These are phyloP conservation scores for Neurospora africana DNA, from an alignment of 495 filamentous ascomycete species.

Conservation along the genomic window DNA sequence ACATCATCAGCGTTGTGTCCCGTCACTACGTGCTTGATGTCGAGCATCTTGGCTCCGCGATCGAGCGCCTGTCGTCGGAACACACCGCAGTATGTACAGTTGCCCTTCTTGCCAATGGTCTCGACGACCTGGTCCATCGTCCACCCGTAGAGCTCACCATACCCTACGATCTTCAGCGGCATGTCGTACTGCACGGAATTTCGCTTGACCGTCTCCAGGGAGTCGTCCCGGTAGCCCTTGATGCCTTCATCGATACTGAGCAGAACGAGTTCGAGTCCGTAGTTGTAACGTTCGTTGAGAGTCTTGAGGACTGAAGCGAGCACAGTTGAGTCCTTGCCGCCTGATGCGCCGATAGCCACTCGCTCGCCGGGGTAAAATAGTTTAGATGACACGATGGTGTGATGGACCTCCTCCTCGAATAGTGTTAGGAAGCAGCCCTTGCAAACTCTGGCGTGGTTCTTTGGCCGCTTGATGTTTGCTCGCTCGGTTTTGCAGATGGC, in stretches of 20 bases:
- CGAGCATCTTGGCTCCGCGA: slow-evolving; percentile 76
- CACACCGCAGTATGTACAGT: slow-evolving; percentile 97
- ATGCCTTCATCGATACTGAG: slow-evolving; percentile 96
- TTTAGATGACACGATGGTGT: slow-evolving; percentile 68
- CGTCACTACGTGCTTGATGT: slow-evolving; percentile 89
- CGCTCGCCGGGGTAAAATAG: slow-evolving; percentile 80
- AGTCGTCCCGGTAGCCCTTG: slow-evolving; percentile 91
- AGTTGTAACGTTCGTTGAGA: slow-evolving; percentile 78
- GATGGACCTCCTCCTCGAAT: slow-evolving; percentile 89
- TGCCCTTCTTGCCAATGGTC: slow-evolving; percentile 94
- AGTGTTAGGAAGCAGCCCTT: slow-evolving; percentile 72
- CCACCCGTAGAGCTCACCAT: slow-evolving; percentile 94
- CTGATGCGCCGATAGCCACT: slow-evolving; percentile 90
- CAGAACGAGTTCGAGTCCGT: slow-evolving; percentile 75
- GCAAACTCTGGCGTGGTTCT: slow-evolving; percentile 88
- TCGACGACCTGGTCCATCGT: slow-evolving; percentile 98
- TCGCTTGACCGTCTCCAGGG: slow-evolving; percentile 87
- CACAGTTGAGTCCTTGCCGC: slow-evolving; percentile 96
- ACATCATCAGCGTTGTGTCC: slow-evolving; percentile 98
- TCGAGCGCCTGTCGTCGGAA: slow-evolving; percentile 92
- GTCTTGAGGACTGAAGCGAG: slow-evolving; percentile 91
- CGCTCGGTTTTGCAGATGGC: slow-evolving; percentile 62
- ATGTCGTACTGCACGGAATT: slow-evolving; percentile 86
- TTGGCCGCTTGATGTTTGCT: slow-evolving; percentile 84
- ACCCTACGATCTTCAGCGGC: slow-evolving; percentile 82